A percentile compares a stretch with the other conserved stretches of the same genome.
Evolutionary conservation across 345 rosid genomes (phyloP).

Genomic region (Eucalyptus tenuipes): DNA sequence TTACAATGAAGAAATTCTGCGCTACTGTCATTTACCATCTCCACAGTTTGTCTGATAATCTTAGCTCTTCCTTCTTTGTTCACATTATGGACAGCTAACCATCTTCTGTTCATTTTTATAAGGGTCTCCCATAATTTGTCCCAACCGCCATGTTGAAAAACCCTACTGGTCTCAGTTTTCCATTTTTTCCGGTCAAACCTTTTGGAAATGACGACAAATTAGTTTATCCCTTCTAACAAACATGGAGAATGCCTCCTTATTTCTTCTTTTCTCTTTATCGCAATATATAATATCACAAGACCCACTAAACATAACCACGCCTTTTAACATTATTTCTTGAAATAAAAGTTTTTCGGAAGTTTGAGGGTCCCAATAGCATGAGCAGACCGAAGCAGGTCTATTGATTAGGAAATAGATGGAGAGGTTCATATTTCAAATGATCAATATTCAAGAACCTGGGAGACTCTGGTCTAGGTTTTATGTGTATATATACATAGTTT

Average conservation of each 20-base stretch:
- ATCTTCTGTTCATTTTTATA: not conserved
- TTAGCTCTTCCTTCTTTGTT: not conserved
- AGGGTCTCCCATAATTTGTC: not conserved
- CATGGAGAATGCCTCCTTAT: not conserved
- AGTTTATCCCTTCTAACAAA: not conserved
- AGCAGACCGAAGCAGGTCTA: not conserved
- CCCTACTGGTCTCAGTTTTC: not conserved
- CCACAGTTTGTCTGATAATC: not conserved
- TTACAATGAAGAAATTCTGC: conserved; percentile 36
- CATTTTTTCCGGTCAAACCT: not conserved
- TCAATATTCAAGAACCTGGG: not conserved
- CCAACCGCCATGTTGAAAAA: not conserved
- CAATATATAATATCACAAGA: not conserved
- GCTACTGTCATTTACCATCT: conserved; percentile 18
- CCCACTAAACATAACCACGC: not conserved
- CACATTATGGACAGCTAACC: not conserved
- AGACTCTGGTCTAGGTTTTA: not conserved
- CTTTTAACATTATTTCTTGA: not conserved
- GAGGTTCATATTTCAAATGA: not conserved
- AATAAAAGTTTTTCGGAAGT: not conserved
- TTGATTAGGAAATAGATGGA: not conserved
- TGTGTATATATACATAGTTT: not conserved
- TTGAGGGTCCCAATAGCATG: not conserved
- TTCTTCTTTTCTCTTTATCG: not conserved
- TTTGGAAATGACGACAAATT: not conserved